Base-by-base conservation (phyloP, 2,329 filamentous ascomycete species). In the Hymenotorrendiella dingleyae region DNA sequence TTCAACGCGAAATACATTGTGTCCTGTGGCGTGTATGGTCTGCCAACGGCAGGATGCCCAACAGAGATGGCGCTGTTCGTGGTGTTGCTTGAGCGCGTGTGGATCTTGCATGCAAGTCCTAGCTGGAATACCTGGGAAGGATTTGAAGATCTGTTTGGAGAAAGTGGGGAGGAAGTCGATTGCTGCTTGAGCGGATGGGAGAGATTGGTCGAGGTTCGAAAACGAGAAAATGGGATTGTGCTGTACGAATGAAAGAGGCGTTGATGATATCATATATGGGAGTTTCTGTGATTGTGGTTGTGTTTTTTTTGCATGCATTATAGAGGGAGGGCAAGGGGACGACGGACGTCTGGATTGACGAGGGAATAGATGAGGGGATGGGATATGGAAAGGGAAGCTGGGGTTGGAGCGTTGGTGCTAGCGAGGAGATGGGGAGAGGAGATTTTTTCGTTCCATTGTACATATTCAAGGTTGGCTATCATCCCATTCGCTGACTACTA, bases 31-130 rank as follows among this genome's bases (percentile, higher is more conserved):
- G 7, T 63, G 60, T 40, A 58, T 58, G 58, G 43, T 61, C 6
- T 63, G 60, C 45, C 40, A 49, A 21, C 55, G 47, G 33, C 49
- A 47, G 22, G 59, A 63, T 32, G 47, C 42, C 2, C 54, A 59
- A 22, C 49, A 36, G 14, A 42, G 56, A 16, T 62, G 54, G 54
- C 51, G 49, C 30, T 63, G 60, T 36, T 52, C 50, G 17, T 63
- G 60, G 60, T 63, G 60, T 34, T 61, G 55, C 40, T 36, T 63
- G 23, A 54, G 59, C 33, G 51, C 54, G 16, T 63, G 60, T 43
- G 50, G 45, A n/a, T 43, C 33, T 22, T 63, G 60, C 44, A 58
- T 60, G 53, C 42, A 56, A 34, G 40, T 50, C 10, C 42, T 62
- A 26, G 36, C 43, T 19, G 50, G 43, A 2, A 49, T 52, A 22